Conservation (phyloP, 345 rosid genomes). For the Gossypium bickii region DNA sequence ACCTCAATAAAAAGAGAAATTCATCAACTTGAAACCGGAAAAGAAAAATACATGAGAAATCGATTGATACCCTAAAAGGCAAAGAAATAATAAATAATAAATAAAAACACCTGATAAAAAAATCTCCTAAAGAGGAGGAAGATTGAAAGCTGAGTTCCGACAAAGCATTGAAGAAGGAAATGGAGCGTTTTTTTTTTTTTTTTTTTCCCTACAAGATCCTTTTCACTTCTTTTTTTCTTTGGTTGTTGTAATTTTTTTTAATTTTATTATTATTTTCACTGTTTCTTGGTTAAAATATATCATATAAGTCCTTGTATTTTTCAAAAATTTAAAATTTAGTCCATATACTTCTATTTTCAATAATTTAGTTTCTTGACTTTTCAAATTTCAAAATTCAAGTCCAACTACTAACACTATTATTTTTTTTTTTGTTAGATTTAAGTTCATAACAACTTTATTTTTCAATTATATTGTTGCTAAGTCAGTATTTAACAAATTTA, state of each 20-base stretch:
- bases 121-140: neutral
- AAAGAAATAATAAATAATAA: neutral
- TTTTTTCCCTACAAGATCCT: neutral
- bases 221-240: neutral
- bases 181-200: neutral
- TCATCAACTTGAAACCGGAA: neutral
- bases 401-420: too few species aligned
- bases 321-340: too few species aligned
- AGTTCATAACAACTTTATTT: too few species aligned
- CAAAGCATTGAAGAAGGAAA: conserved; percentile 17
- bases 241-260: neutral
- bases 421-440: too few species aligned
- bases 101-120: neutral
- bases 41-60: neutral
- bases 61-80: neutral
- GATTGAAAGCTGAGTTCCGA: neutral
- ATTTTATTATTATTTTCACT: neutral
- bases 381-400: too few species aligned
- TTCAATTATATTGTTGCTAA: too few species aligned
- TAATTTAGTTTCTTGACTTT: too few species aligned
- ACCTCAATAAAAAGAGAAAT: neutral
- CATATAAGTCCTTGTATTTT: neutral
- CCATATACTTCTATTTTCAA: too few species aligned
- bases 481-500: too few species aligned
- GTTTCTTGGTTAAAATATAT: too few species aligned